Percentiles rank a stretch among this genome's conserved stretches.
These are phyloP conservation scores for Pseudopyrenochaeta lycopersici DNA, from an alignment of 2,329 filamentous ascomycete genomes.

Conservation along the genomic window DNA sequence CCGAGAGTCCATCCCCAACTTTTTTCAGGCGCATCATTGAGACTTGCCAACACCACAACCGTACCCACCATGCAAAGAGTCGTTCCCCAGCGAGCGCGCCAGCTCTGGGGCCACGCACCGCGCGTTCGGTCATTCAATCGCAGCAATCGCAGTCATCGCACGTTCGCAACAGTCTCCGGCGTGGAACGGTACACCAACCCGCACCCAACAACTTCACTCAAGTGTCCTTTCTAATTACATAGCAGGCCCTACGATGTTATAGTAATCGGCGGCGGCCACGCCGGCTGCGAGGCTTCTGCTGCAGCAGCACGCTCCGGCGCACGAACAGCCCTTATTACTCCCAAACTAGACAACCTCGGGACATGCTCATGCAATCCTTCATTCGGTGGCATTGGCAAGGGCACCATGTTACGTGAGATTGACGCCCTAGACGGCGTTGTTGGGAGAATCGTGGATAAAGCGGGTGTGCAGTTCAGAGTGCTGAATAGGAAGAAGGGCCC, in stretches of 20 bases:
- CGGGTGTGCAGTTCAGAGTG: constrained; percentile 91
- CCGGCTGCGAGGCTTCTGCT: constrained; percentile 90
- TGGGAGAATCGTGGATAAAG: constrained; percentile 88
- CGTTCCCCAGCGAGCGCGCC: constrained; percentile 41
- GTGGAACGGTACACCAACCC: constrained; percentile 31
- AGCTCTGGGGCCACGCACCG: constrained; percentile 60
- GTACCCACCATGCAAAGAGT: constrained; percentile 32
- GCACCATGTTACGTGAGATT: constrained; percentile 93
- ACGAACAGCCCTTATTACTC: constrained; percentile 88
- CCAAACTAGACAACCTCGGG: constrained; percentile 85
- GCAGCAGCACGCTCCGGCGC: constrained; percentile 90
- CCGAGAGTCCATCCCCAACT: constrained; percentile 17
- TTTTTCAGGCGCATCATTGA: constrained; percentile 10
- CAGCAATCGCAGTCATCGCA: constrained; percentile 42
- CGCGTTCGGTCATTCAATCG: constrained; percentile 54
- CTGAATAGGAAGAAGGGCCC: constrained; percentile 90
- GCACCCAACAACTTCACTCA: background rate
- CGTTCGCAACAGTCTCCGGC: constrained; percentile 57
- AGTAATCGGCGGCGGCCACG: constrained; percentile 95
- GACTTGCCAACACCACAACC: constrained; percentile 7
- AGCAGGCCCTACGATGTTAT: constrained; percentile 86
- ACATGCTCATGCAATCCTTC: constrained; percentile 97
- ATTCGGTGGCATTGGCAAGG: constrained; percentile 98
- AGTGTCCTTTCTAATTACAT: constrained; percentile 20
- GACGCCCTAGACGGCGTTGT: constrained; percentile 93